phyloP scores from a whole-genome alignment of 2,329 filamentous ascomycete genomes.

The Raffaelea arxii region DNA sequence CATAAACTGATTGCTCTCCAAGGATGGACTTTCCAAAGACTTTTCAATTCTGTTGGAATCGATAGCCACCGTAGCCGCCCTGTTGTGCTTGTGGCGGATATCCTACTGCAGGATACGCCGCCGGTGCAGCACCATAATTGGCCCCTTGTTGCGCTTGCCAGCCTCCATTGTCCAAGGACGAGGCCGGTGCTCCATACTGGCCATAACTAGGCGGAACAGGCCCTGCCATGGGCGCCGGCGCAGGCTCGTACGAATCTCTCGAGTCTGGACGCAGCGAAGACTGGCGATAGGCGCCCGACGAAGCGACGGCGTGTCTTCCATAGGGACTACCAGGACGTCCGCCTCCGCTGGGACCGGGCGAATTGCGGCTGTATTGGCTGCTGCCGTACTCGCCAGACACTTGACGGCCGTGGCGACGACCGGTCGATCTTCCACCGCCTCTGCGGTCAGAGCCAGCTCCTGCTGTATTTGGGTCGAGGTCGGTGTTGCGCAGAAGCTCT shows the following conservation, averaged over 20 bases:
- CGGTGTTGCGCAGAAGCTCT: constrained; percentile 57
- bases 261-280: constrained; percentile 41
- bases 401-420: constrained; percentile 25
- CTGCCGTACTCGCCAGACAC: constrained; percentile 34
- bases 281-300: constrained; percentile 37
- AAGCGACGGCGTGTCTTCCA: constrained; percentile 23
- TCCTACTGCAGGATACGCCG: background rate
- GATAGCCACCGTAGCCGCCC: constrained; percentile 9
- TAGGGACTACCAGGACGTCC: constrained; percentile 39
- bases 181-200: constrained; percentile 14
- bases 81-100: constrained; percentile 5
- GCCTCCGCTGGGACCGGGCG: constrained; percentile 7
- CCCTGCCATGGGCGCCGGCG: constrained; percentile 17
- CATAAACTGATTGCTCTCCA: too few species aligned
- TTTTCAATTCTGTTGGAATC: constrained; percentile 8
- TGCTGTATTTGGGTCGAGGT: constrained; percentile 43
- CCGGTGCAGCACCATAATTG: constrained; percentile 1
- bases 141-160: background rate
- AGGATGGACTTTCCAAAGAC: too few species aligned
- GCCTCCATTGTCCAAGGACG: background rate
- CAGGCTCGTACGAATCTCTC: constrained; percentile 31
- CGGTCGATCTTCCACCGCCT: constrained; percentile 16
- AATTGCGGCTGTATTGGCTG: constrained; percentile 13
- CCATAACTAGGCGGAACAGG: background rate
- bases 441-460: constrained; percentile 36